phyloP scores from a whole-genome alignment of 129 eudicot species.

The Erigeron canadensis region DNA sequence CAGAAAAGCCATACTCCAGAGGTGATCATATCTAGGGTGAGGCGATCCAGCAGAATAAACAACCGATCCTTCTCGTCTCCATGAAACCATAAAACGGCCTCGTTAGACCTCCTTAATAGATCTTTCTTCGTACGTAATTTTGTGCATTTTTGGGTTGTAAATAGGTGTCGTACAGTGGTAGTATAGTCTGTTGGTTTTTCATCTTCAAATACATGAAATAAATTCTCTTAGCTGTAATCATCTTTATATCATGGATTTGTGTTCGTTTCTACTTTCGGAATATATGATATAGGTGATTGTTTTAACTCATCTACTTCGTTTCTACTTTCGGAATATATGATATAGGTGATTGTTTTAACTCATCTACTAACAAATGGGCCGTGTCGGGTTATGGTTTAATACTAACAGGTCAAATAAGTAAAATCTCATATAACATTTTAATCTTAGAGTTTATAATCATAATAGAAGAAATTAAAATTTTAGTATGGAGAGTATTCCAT shows the following conservation, averaged over 20 bases:
- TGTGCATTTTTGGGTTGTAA: too few relatives aligned
- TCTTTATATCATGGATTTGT: constrained; percentile 2
- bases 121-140: too few relatives aligned
- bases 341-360: background rate
- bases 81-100: background rate
- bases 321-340: background rate
- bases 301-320: background rate
- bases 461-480: background rate
- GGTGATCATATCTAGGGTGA: constrained; percentile 15
- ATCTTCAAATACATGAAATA: background rate
- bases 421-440: background rate
- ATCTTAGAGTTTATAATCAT: background rate
- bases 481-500: background rate
- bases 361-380: background rate
- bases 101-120: background rate
- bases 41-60: constrained; percentile 34
- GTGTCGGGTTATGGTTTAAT: background rate
- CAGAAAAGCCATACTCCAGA: constrained; percentile 30
- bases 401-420: background rate
- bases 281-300: background rate
- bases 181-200: background rate
- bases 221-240: constrained; percentile 6
- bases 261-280: background rate
- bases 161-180: too few relatives aligned
- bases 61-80: constrained; percentile 16